These are phyloP conservation scores for Rhizoctonia solani DNA, from an alignment of 1,284 basidiomycete species.

Conservation along the genomic window DNA sequence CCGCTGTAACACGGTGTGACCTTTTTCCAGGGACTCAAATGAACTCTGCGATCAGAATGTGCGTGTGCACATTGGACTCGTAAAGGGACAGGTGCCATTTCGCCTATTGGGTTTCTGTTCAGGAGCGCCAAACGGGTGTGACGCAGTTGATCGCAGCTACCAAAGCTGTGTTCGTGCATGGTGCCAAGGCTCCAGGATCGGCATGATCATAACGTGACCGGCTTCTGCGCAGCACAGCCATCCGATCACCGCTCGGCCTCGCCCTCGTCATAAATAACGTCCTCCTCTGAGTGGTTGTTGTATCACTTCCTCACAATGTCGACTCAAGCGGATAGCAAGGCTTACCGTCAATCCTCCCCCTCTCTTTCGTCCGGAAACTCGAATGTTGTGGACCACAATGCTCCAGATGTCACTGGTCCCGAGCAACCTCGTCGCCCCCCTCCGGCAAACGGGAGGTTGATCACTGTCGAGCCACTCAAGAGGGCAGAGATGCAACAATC, in stretches of 20 bases:
- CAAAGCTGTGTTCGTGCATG: not conserved
- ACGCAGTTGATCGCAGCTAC: slow-evolving; percentile 4
- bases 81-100: no score
- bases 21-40: no score
- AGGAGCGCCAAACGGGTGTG: not conserved
- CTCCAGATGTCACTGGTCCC: slow-evolving; percentile 63
- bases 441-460: slow-evolving; percentile 51
- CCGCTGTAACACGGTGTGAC: no score
- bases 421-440: slow-evolving; percentile 40
- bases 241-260: slow-evolving; percentile 3
- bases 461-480: slow-evolving; percentile 80
- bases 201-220: not conserved
- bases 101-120: no score
- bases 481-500: slow-evolving; percentile 87
- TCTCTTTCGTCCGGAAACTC: slow-evolving; percentile 19
- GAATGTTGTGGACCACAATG: slow-evolving; percentile 71
- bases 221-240: slow-evolving; percentile 30
- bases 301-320: slow-evolving; percentile 13
- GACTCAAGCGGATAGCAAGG: slow-evolving; percentile 63
- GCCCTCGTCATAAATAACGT: no score
- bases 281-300: no score
- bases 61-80: no score
- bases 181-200: no score
- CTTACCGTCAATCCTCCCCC: slow-evolving; percentile 50
- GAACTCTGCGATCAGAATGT: no score